Base-by-base conservation (phyloP, 148 eudicot species). In the Vaccinium corymbosum region DNA sequence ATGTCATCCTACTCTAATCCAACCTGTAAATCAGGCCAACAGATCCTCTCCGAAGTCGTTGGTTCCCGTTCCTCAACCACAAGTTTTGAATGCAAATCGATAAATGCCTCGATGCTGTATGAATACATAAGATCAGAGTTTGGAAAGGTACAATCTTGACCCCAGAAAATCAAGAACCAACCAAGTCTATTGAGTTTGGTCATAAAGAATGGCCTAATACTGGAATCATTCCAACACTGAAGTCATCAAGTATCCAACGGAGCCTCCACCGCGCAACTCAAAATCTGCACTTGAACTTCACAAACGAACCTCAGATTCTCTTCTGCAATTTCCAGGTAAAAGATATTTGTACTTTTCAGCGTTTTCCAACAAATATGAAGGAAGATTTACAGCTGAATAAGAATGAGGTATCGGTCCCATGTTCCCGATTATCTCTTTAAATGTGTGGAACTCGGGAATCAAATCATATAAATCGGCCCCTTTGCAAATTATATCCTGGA, bases 371-470 rank as follows among this genome's bases (percentile, higher is more conserved):
- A 92, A 53, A 85, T 84, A 86, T 9, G 89, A 68, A 74, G 94
- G 94, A 48, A 92, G 89, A 86, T 92, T 88, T 57, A 92, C 91
- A 0, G 84, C 92, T 9, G 92, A 89, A 82, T 89, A 89, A 35
- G 90, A 89, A 81, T 85, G 90, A 52, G 92, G 92, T 38, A 92
- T 89, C 1, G 89, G 87, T 10, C 94, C 93, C 94, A 92, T 85
- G 55, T 86, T 89, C 81, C 91, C 91, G 1, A 92, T 92, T 6
- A 92, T 88, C 22, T 92, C 94, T 84, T 86, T 87, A 80, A 92
- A 92, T 3, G 92, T 90, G 79, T 92, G 88, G 82, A 90, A 92
- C 82, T 92, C 94, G 0, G 89, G 94, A 2, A 92, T 86, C 94
- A 92, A 85, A 76, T 89, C 92, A 17, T 86, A 92, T 19, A 92